A percentile compares a stretch with the other conserved stretches of the same genome.
These are phyloP conservation scores for Pleurotus platypus DNA, from an alignment of 768 basidiomycete genomes.

Conservation along the genomic window DNA sequence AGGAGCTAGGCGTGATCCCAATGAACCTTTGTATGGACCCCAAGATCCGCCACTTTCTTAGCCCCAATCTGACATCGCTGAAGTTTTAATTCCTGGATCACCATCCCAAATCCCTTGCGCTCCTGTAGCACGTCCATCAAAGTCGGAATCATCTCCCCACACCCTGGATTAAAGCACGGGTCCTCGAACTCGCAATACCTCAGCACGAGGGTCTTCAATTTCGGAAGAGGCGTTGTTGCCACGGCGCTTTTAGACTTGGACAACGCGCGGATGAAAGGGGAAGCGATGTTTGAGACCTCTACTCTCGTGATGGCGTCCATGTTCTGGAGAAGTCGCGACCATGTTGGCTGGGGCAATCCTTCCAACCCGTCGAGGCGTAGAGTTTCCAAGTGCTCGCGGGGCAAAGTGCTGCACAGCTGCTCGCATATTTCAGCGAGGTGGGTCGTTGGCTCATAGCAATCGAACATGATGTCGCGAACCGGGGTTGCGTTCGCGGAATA, in stretches of 20 bases:
- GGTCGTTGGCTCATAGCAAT: neutral
- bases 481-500: neutral
- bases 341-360: neutral
- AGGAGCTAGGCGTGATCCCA: neutral
- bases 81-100: neutral
- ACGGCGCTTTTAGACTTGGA: too few species aligned
- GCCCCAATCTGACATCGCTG: slow-evolving; percentile 1
- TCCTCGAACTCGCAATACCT: neutral
- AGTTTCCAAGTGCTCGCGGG: neutral
- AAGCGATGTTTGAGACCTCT: neutral
- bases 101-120: neutral
- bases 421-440: neutral
- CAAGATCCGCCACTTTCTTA: neutral
- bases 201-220: neutral
- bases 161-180: neutral
- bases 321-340: neutral
- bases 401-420: neutral
- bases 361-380: slow-evolving; percentile 2
- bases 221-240: neutral
- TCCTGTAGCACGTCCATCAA: neutral
- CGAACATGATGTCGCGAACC: neutral
- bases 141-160: neutral
- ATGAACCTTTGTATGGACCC: neutral
- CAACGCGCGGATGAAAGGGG: neutral
- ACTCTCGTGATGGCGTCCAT: neutral